Conservation (phyloP, 2,329 filamentous ascomycete genomes). For the Sphaerulina musiva region DNA sequence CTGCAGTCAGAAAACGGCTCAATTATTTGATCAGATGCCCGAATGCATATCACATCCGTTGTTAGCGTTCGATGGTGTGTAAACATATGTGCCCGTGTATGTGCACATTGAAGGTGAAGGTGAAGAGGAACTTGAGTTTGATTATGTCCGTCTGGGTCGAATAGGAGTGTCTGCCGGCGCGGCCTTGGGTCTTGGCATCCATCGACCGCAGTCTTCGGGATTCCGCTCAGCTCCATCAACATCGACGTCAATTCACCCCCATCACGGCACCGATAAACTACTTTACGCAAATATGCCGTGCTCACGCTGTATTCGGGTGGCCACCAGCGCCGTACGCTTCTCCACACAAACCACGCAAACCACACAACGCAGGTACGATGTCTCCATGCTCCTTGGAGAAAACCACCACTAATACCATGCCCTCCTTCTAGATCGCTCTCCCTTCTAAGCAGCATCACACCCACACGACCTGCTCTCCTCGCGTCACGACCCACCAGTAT, state of each 20-base stretch:
- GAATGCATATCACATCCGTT: too few relatives aligned
- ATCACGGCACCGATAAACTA: background rate
- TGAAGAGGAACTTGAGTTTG: background rate
- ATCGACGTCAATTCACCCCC: background rate
- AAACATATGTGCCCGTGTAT: too few relatives aligned
- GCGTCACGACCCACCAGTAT: slow-evolving; percentile 13
- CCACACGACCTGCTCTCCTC: slow-evolving; percentile 16
- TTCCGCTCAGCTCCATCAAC: background rate
- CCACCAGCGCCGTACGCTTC: slow-evolving; percentile 1
- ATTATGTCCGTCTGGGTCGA: too few relatives aligned
- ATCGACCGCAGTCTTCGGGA: background rate
- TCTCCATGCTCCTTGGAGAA: too few relatives aligned
- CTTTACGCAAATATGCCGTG: slow-evolving; percentile 1
- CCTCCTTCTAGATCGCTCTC: slow-evolving; percentile 18
- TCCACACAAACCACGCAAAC: background rate
- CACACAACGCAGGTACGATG: slow-evolving; percentile 1
- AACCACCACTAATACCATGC: background rate
- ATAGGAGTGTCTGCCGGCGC: background rate
- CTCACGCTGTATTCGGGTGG: slow-evolving; percentile 5
- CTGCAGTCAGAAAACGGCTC: too few relatives aligned
- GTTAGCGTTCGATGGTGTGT: too few relatives aligned
- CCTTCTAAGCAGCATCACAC: slow-evolving; percentile 17
- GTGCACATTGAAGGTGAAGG: too few relatives aligned
- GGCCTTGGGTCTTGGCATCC: background rate
- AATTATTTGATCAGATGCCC: too few relatives aligned